These are phyloP conservation scores for Boletus patriciae DNA, from an alignment of 768 basidiomycete genomes.

Conservation along the genomic window DNA sequence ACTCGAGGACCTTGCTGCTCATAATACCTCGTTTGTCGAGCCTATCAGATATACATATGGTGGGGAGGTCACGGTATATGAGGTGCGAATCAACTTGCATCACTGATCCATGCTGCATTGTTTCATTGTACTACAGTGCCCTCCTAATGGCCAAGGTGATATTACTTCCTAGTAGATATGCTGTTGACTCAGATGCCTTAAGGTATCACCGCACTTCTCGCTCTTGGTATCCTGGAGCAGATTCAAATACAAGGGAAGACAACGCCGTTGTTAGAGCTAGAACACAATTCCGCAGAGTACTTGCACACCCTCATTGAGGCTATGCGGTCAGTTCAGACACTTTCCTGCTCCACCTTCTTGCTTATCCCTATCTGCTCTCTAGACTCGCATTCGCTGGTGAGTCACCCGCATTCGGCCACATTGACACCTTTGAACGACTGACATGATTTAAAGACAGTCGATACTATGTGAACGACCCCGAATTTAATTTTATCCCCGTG, in stretches of 20 bases:
- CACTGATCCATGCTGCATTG: background rate
- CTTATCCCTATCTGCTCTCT: background rate
- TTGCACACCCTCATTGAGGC: conserved; percentile 86
- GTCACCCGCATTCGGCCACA: conserved; percentile 8
- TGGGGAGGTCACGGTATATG: conserved; percentile 84
- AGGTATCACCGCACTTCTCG: conserved; percentile 90
- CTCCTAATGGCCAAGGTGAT: conserved; percentile 91
- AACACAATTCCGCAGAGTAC: conserved; percentile 90
- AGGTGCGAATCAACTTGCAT: conserved; percentile 49
- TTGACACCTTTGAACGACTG: background rate
- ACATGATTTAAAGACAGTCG: conserved; percentile 57
- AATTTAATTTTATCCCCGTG: conserved; percentile 73
- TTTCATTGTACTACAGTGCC: conserved; percentile 55
- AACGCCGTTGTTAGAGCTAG: conserved; percentile 70
- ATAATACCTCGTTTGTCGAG: conserved; percentile 75
- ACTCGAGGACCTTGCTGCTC: conserved; percentile 86
- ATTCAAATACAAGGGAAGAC: conserved; percentile 74
- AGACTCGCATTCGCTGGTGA: conserved; percentile 76
- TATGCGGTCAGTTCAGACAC: conserved; percentile 53
- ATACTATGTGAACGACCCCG: conserved; percentile 92
- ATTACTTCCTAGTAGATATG: background rate
- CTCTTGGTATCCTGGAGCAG: conserved; percentile 88
- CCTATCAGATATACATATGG: conserved; percentile 92
- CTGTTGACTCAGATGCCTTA: background rate
- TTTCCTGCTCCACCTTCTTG: background rate